Conservation (phyloP, 805 yeast species). For the Hanseniaspora osmophila region DNA sequence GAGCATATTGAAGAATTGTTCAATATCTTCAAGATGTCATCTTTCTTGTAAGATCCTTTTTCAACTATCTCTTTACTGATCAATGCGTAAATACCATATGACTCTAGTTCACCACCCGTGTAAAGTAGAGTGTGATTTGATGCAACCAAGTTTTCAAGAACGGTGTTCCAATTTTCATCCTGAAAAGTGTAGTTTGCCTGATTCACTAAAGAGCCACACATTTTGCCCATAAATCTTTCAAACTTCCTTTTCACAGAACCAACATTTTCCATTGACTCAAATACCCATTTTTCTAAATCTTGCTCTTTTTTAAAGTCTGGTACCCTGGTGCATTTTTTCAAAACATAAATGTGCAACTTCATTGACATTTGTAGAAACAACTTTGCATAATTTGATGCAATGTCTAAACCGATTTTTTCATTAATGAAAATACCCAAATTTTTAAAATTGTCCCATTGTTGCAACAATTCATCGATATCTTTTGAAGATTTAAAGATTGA, state of each 20-base stretch:
- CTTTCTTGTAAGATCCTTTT: constrained; percentile 21
- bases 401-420: constrained; percentile 66
- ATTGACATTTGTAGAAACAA: constrained; percentile 55
- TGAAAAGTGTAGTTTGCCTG: constrained; percentile 28
- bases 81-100: constrained; percentile 58
- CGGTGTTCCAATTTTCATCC: constrained; percentile 33
- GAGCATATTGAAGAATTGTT: constrained; percentile 39
- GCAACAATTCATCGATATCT: constrained; percentile 81
- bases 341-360: constrained; percentile 55
- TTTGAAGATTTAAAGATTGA: constrained; percentile 69
- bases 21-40: constrained; percentile 31
- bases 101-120: constrained; percentile 52
- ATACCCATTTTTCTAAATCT: constrained; percentile 50
- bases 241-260: constrained; percentile 72
- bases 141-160: constrained; percentile 44
- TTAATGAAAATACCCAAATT: constrained; percentile 57
- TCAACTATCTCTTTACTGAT: constrained; percentile 39
- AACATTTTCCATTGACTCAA: constrained; percentile 51
- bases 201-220: constrained; percentile 47
- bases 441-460: constrained; percentile 65
- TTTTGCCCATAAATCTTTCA: constrained; percentile 59
- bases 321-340: constrained; percentile 57
- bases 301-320: constrained; percentile 25
- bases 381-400: constrained; percentile 61
- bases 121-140: constrained; percentile 65